phyloP scores from a whole-genome alignment of 345 rosid species.

The Salix brachista region DNA sequence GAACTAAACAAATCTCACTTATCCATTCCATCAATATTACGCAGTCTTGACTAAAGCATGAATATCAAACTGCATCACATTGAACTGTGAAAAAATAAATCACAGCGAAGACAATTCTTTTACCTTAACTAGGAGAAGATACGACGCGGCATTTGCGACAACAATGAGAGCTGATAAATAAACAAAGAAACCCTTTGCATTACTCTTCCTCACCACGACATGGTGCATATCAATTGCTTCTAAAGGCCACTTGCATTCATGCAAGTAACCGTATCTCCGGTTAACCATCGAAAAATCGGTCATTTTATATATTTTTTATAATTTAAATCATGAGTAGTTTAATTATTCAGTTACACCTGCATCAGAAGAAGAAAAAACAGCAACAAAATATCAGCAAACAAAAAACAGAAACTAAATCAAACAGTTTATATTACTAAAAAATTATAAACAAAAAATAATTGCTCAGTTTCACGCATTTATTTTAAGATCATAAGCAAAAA shows the following conservation, averaged over 20 bases:
- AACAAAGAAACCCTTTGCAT: slow-evolving; percentile 24
- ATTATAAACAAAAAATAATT: no score
- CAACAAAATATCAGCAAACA: neutral
- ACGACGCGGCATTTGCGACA: slow-evolving; percentile 28
- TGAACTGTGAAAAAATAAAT: neutral
- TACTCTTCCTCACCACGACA: slow-evolving; percentile 44
- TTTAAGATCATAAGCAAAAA: no score
- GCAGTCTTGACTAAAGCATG: neutral
- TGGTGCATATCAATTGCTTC: slow-evolving; percentile 58
- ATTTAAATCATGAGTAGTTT: neutral
- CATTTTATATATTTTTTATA: slow-evolving; percentile 38
- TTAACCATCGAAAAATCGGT: slow-evolving; percentile 31
- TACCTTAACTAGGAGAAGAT: slow-evolving; percentile 49
- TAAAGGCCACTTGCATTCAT: slow-evolving; percentile 37
- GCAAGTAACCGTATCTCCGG: slow-evolving; percentile 41
- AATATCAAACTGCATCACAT: neutral
- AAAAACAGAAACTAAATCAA: neutral
- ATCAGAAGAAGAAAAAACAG: neutral
- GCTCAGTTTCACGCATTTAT: no score
- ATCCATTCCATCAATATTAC: neutral
- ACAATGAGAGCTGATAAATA: slow-evolving; percentile 32
- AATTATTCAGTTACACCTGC: neutral
- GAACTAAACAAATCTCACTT: neutral
- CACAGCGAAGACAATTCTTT: neutral
- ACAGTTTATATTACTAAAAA: neutral